Evolutionary conservation across 352 stramenopile species (phyloP).

Genomic region (Phytophthora crassamura): DNA sequence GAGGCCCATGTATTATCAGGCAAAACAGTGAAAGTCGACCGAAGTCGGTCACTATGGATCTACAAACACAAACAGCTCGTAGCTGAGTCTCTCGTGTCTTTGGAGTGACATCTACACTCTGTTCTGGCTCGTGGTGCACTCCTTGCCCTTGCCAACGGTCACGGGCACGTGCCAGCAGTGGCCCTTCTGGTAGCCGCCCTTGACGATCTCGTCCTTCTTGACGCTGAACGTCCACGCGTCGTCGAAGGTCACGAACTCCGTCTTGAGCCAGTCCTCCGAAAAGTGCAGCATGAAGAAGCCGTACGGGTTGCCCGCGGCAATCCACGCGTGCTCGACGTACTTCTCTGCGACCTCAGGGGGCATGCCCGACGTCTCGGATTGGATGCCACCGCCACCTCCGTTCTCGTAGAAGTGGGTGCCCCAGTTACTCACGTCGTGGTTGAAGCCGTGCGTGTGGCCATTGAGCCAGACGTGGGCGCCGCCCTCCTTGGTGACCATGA

Average conservation of each 20-base stretch:
- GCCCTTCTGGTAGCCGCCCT: constrained; percentile 78
- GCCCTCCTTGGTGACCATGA: constrained; percentile 80
- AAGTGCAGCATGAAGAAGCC: constrained; percentile 89
- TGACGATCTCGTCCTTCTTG: constrained; percentile 75
- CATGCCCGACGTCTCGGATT: constrained; percentile 83
- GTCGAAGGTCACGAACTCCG: constrained; percentile 88
- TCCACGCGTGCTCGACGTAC: constrained; percentile 85
- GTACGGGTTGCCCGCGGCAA: constrained; percentile 81
- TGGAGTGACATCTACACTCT: constrained; percentile 19
- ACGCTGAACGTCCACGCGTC: constrained; percentile 82
- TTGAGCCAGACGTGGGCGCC: constrained; percentile 85
- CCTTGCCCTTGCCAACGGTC: constrained; percentile 66
- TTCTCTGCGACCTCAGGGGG: constrained; percentile 75
- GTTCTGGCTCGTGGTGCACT: constrained; percentile 54
- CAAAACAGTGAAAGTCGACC: constrained; percentile 21
- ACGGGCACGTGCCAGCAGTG: constrained; percentile 90
- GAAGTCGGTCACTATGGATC: constrained; percentile 9
- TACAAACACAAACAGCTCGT: constrained; percentile 30
- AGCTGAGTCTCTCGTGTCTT: constrained; percentile 8
- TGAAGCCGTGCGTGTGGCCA: constrained; percentile 89
- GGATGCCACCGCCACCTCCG: constrained; percentile 84
- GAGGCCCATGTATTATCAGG: constrained; percentile 29
- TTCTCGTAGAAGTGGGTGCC: constrained; percentile 91
- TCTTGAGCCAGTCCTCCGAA: constrained; percentile 86
- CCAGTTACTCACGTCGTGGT: constrained; percentile 87